Evolutionary conservation across 768 basidiomycete species (phyloP).

Genomic region (Leccinum longicurvipes): DNA sequence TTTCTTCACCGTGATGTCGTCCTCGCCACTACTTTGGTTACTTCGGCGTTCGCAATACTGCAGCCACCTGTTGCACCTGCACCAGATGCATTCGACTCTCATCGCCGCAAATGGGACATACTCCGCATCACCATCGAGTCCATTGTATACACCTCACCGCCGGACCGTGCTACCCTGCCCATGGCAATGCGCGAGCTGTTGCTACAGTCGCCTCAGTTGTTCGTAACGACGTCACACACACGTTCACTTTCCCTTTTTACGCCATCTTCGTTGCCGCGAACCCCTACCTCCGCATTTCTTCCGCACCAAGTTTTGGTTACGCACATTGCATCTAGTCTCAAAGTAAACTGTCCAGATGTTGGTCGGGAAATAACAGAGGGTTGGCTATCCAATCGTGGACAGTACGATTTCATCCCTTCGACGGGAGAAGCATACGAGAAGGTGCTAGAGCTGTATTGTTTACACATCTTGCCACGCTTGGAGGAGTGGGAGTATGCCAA

Average conservation of each 20-base stretch:
- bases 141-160: slow-evolving; percentile 59
- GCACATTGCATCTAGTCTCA: slow-evolving; percentile 66
- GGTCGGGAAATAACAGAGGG: slow-evolving; percentile 71
- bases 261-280: slow-evolving; percentile 40
- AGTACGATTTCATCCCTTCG: slow-evolving; percentile 27
- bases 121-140: slow-evolving; percentile 81
- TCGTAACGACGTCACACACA: slow-evolving; percentile 53
- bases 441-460: slow-evolving; percentile 71
- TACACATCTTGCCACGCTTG: slow-evolving; percentile 68
- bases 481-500: slow-evolving; percentile 78
- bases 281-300: slow-evolving; percentile 51
- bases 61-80: slow-evolving; percentile 34
- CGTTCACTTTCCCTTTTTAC: slow-evolving; percentile 71
- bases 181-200: slow-evolving; percentile 49
- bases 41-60: slow-evolving; percentile 66
- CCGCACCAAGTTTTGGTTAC: slow-evolving; percentile 70
- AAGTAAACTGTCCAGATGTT: slow-evolving; percentile 56
- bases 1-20: slow-evolving; percentile 72
- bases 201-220: slow-evolving; percentile 54
- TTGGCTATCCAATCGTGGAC: slow-evolving; percentile 65
- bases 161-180: slow-evolving; percentile 43
- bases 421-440: slow-evolving; percentile 64
- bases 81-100: slow-evolving; percentile 43
- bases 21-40: slow-evolving; percentile 63
- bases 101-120: slow-evolving; percentile 82